Evolutionary conservation across 345 rosid genomes (phyloP), one percentile per base, ranked within the genome.

Genomic region (Rhizophora mangle): DNA sequence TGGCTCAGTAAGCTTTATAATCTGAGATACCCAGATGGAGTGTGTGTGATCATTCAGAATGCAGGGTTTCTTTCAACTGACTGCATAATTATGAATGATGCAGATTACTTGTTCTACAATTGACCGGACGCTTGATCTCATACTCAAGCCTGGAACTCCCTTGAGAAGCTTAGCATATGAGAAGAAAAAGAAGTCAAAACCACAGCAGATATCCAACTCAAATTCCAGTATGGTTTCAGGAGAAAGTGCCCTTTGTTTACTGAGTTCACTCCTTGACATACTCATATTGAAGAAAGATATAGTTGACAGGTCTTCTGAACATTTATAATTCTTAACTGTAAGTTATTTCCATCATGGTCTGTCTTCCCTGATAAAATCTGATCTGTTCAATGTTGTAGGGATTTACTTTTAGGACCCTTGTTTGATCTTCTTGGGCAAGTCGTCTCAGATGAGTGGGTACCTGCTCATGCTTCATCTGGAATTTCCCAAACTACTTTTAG

Each of bases 191-290:
- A 84, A 77, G 78, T 68, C 80, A 36, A 57, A 53, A 59, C 68
- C 71, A 24, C 60, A 66, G 68, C 65, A 62, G 67, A 79, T 75
- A 70, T 71, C 82, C 37, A 75, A 54, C 39, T n/a, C 69, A 52
- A 72, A 67, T 64, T 60, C 60, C 47, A 79, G 69, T 62, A 62
- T 72, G 62, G 61, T 79, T 78, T 63, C 65, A 49, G 84, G 91
- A 68, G 87, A 81, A 72, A 79, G 76, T 62, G 67, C 81, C 39
- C 70, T 86, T n/a, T 52, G 61, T 67, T 88, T 83, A 46, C 76
- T 95, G 64, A 76, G 86, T 69, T 87, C 96, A 49, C 80, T 95
- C 67, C 91, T 95, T 65, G 96, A 95, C 70, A 69, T 90, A 78
- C 78, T 92, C 76, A 79, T 88, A 8, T 76, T 90, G 72, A 92